phyloP scores from a whole-genome alignment of 2,329 filamentous ascomycete species.

The Hysterium pulicare region DNA sequence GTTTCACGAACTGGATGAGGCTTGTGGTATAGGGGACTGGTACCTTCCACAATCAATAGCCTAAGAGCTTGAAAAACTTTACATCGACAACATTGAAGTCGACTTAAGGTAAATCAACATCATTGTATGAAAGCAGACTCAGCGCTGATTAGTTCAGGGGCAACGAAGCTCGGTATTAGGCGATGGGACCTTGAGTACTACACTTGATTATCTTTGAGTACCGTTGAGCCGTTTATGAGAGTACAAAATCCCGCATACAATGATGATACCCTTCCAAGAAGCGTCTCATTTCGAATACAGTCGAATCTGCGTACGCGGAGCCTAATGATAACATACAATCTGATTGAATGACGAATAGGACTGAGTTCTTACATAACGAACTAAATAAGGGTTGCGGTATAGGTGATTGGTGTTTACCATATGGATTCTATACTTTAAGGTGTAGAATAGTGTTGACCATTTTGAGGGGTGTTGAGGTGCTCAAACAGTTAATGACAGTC shows the following conservation, averaged over 20 bases:
- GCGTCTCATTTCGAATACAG: conserved; percentile 27
- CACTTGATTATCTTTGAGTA: too few species aligned
- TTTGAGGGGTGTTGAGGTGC: too few species aligned
- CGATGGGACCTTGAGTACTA: too few species aligned
- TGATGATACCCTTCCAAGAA: conserved; percentile 29
- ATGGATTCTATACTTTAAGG: too few species aligned
- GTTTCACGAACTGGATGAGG: conserved; percentile 28
- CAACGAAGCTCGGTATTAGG: too few species aligned
- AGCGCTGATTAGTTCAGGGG: too few species aligned
- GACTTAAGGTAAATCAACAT: too few species aligned
- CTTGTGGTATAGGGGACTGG: conserved; percentile 33
- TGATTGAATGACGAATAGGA: conserved; percentile 36
- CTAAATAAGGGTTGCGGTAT: conserved; percentile 31
- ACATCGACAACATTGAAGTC: too few species aligned
- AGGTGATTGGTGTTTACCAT: conserved; percentile 29
- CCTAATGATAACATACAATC: conserved; percentile 23
- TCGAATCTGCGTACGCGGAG: conserved; percentile 30
- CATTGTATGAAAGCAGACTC: too few species aligned
- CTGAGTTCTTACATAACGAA: conserved; percentile 28
- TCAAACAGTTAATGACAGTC: too few species aligned
- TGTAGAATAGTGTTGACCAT: too few species aligned
- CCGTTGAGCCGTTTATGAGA: conserved; percentile 33
- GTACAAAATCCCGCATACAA: conserved; percentile 29
- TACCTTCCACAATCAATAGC: conserved; percentile 15
- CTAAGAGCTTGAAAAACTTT: too few species aligned